phyloP scores from a whole-genome alignment of 441 rosid genomes.

The Brassica balearica region DNA sequence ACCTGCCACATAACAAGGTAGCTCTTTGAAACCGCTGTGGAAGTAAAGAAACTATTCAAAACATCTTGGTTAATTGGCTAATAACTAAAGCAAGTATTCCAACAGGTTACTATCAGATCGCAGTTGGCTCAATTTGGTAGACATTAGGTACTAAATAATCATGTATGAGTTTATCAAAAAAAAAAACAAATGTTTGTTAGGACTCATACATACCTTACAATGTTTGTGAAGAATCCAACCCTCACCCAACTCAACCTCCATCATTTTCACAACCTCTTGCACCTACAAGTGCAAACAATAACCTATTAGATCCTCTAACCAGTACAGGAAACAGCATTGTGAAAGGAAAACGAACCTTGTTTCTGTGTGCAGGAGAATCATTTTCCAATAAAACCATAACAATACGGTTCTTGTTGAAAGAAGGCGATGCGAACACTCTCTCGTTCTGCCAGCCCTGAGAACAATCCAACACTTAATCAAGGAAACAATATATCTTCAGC shows the following conservation, averaged over 20 bases:
- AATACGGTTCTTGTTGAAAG: constrained; percentile 50
- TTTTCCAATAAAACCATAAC: constrained; percentile 62
- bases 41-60: not conserved
- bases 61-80: not conserved
- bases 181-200: not conserved
- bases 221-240: constrained; percentile 81
- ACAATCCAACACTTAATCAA: not conserved
- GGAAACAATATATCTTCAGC: not conserved
- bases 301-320: not conserved
- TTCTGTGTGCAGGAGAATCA: constrained; percentile 65
- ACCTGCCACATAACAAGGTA: constrained; percentile 55
- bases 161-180: not conserved
- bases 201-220: constrained; percentile 63
- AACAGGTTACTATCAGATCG: not conserved
- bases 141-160: not conserved
- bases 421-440: constrained; percentile 55
- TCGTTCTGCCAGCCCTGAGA: constrained; percentile 73
- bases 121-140: not conserved
- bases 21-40: constrained; percentile 7
- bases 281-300: constrained; percentile 55
- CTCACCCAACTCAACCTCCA: constrained; percentile 80
- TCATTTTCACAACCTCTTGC: constrained; percentile 72
- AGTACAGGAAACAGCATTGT: not conserved
- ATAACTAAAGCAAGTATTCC: constrained; percentile 7
- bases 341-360: constrained; percentile 58